phyloP scores from a whole-genome alignment of 345 rosid genomes.

The Noccaea bulbosa region DNA sequence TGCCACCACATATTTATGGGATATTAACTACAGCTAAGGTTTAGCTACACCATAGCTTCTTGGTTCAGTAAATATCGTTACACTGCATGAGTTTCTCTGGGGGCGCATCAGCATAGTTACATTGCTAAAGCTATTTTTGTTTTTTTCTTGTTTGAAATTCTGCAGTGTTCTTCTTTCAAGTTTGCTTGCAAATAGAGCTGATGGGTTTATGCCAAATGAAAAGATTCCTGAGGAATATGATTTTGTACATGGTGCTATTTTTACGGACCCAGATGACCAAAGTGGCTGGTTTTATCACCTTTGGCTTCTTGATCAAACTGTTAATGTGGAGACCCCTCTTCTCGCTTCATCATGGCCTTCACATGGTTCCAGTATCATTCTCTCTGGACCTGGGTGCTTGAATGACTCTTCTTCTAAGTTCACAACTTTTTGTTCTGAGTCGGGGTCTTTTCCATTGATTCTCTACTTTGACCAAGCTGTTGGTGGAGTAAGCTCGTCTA shows the following conservation, averaged over 20 bases:
- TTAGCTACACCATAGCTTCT: conserved; percentile 19
- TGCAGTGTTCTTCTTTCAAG: conserved; percentile 79
- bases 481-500: conserved; percentile 67
- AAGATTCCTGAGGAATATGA: conserved; percentile 70
- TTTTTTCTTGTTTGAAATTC: conserved; percentile 27
- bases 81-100: not conserved
- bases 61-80: conserved; percentile 17
- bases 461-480: conserved; percentile 82
- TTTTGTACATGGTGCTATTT: conserved; percentile 72
- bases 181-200: conserved; percentile 56
- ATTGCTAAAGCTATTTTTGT: not conserved
- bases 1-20: not conserved
- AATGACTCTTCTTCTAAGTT: conserved; percentile 44
- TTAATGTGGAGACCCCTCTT: conserved; percentile 61
- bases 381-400: conserved; percentile 48
- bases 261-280: conserved; percentile 90
- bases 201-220: conserved; percentile 59
- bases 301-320: conserved; percentile 93
- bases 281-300: conserved; percentile 98
- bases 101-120: conserved; percentile 20
- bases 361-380: conserved; percentile 57
- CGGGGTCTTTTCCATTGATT: conserved; percentile 63
- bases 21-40: conserved; percentile 7
- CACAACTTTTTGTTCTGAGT: conserved; percentile 44
- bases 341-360: conserved; percentile 86